Conservation (phyloP, 1,139 yeast genomes). For the Saccharomyces pastorianus region DNA sequence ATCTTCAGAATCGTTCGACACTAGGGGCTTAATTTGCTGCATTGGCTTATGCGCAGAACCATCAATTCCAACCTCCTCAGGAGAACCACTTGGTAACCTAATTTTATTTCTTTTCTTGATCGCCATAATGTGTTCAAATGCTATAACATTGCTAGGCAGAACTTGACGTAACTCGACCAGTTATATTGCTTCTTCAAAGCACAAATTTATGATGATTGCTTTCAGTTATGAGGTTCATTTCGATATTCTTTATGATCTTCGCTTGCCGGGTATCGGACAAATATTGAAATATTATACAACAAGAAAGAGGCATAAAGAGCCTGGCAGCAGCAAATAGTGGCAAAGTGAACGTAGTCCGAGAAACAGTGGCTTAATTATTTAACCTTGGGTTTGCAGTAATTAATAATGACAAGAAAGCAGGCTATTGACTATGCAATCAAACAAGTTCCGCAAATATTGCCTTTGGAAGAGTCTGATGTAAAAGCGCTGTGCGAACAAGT, state of each 20-base stretch:
- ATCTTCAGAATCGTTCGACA: background rate
- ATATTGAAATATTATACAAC: background rate
- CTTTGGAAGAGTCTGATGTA: slow-evolving; percentile 26
- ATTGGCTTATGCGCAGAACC: background rate
- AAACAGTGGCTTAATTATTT: background rate
- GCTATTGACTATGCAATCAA: slow-evolving; percentile 26
- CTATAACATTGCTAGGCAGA: background rate
- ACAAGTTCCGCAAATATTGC: slow-evolving; percentile 27
- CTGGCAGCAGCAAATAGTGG: background rate
- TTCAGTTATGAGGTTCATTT: background rate
- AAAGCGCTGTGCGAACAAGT: slow-evolving; percentile 25
- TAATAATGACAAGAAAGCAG: slow-evolving; percentile 22
- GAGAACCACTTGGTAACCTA: background rate
- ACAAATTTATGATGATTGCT: background rate
- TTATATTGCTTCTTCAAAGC: background rate
- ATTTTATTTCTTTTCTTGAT: background rate
- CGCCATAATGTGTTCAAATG: background rate
- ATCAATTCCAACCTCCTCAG: background rate
- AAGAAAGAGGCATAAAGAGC: background rate
- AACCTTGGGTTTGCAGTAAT: background rate
- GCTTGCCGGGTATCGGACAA: background rate
- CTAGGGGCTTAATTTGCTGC: background rate
- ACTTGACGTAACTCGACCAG: background rate
- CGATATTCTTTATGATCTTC: background rate
- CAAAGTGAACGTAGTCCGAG: background rate